Evolutionary conservation across 2,329 filamentous ascomycete species (phyloP).

Genomic region (Venturia asperata): DNA sequence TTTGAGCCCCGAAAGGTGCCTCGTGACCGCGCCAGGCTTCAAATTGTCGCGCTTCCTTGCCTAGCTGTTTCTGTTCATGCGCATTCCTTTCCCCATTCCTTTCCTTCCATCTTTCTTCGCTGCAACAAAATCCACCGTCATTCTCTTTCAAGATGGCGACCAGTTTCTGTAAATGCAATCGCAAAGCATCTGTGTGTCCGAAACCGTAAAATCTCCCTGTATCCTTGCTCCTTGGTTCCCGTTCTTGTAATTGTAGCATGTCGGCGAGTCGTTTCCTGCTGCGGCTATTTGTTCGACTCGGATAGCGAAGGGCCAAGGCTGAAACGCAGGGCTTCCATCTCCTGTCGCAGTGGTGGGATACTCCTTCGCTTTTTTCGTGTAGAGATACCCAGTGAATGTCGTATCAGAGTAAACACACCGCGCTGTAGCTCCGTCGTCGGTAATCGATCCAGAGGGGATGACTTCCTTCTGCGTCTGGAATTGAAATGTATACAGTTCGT

Average conservation of each 20-base stretch:
- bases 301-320: conserved; percentile 52
- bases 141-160: conserved; percentile 23
- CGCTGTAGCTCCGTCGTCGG: conserved; percentile 38
- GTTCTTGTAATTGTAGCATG: conserved; percentile 43
- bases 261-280: conserved; percentile 45
- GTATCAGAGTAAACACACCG: conserved; percentile 55
- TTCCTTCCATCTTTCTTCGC: not conserved
- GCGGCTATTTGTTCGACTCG: conserved; percentile 47
- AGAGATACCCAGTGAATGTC: conserved; percentile 50
- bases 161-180: conserved; percentile 43
- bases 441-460: conserved; percentile 41
- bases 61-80: not conserved
- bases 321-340: conserved; percentile 30
- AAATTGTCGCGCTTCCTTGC: not conserved
- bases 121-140: not conserved
- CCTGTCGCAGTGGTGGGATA: conserved; percentile 30
- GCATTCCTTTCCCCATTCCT: not conserved
- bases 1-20: not conserved
- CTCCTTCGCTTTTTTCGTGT: conserved; percentile 46
- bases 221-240: conserved; percentile 23
- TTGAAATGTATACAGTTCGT: conserved; percentile 54
- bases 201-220: conserved; percentile 32
- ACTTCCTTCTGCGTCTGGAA: conserved; percentile 48
- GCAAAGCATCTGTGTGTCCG: conserved; percentile 34
- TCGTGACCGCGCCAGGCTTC: not conserved